Conservation (phyloP, 2,329 filamentous ascomycete genomes). For the Verticillium alfalfae region DNA sequence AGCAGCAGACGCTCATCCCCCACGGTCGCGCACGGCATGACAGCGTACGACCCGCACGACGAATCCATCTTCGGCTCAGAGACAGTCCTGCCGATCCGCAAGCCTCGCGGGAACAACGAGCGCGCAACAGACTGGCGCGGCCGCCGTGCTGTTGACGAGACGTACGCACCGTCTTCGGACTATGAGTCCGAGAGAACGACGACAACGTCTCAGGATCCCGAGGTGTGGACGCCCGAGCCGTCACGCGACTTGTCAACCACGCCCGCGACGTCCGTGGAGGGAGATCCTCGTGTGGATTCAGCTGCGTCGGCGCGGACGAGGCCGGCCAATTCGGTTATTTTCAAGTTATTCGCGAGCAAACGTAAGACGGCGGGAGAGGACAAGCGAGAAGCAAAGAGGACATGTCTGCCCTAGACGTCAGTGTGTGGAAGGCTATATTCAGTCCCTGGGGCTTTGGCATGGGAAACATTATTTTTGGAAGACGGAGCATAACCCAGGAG, state of each 20-base stretch:
- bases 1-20: background rate
- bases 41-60: background rate
- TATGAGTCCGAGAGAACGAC: background rate
- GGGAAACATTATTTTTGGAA: no score
- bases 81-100: background rate
- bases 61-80: background rate
- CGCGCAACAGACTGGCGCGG: background rate
- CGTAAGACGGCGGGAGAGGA: background rate
- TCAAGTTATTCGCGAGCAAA: constrained; percentile 1
- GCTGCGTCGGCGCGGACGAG: background rate
- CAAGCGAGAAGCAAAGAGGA: background rate
- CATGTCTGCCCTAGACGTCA: background rate
- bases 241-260: background rate
- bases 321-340: constrained; percentile 1
- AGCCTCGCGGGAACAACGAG: background rate
- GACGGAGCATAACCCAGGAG: background rate
- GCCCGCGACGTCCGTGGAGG: background rate
- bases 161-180: background rate
- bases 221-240: background rate
- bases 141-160: background rate
- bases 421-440: no score
- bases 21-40: background rate
- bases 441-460: no score
- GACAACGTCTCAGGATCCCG: background rate
- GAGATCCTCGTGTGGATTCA: background rate